Percentiles rank a stretch among this genome's conserved stretches.
phyloP scores from a whole-genome alignment of 116 monocot genomes.

The Thalassia testudinum region DNA sequence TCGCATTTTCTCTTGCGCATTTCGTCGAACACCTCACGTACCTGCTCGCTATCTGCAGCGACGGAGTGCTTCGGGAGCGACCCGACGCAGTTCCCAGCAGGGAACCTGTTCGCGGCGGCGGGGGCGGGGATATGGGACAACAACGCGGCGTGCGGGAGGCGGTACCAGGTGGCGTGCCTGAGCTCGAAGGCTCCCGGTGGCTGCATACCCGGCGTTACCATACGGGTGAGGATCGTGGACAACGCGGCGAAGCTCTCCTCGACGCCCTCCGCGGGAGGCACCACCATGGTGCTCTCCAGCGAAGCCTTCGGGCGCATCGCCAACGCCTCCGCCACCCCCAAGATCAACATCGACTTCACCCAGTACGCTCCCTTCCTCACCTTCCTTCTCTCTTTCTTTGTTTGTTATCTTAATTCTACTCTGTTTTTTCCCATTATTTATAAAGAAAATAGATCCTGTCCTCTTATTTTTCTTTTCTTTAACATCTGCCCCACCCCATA shows the following conservation, averaged over 20 bases:
- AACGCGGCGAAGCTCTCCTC: constrained; percentile 12
- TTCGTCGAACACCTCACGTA: background rate
- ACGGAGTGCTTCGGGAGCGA: constrained; percentile 29
- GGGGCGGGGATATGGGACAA: constrained; percentile 55
- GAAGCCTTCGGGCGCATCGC: constrained; percentile 18
- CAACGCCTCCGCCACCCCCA: background rate
- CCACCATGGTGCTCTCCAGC: constrained; percentile 24
- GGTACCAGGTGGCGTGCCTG: constrained; percentile 36
- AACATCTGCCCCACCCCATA: too few relatives aligned
- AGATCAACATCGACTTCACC: constrained; percentile 37
- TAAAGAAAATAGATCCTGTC: too few relatives aligned
- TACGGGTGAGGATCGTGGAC: constrained; percentile 26
- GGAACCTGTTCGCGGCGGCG: constrained; percentile 36
- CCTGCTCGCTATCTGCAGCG: constrained; percentile 8
- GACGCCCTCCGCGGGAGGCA: constrained; percentile 12
- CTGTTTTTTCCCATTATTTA: too few relatives aligned
- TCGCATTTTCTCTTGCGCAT: too few relatives aligned
- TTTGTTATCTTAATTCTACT: too few relatives aligned
- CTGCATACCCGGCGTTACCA: constrained; percentile 13
- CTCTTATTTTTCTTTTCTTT: too few relatives aligned
- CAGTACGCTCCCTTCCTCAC: constrained; percentile 17
- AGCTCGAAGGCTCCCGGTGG: constrained; percentile 19
- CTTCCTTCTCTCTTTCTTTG: background rate
- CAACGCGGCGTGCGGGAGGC: constrained; percentile 39
- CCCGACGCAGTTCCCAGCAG: constrained; percentile 29